Evolutionary conservation across 129 eudicot species (phyloP).

Genomic region (Tanacetum coccineum): DNA sequence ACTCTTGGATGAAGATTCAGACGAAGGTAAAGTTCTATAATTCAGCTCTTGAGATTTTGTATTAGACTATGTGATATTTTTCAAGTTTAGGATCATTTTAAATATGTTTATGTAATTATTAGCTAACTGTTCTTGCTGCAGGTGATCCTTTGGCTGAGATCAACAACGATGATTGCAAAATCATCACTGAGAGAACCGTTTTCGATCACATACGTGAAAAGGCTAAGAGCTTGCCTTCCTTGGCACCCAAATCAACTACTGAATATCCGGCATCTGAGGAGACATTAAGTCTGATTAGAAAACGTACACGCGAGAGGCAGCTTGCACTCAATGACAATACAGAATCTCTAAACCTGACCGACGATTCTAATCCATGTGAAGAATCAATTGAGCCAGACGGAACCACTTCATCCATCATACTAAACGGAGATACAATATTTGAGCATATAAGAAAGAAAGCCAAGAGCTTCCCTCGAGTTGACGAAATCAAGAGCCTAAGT

Average conservation of each 20-base stretch:
- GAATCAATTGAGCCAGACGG: slow-evolving; percentile 29
- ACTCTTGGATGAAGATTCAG: slow-evolving; percentile 82
- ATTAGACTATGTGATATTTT: not conserved
- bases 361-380: slow-evolving; percentile 20
- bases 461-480: slow-evolving; percentile 45
- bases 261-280: slow-evolving; percentile 59
- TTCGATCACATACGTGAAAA: slow-evolving; percentile 83
- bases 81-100: slow-evolving; percentile 18
- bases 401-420: slow-evolving; percentile 27
- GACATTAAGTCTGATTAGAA: slow-evolving; percentile 48
- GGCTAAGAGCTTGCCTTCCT: slow-evolving; percentile 61
- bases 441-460: slow-evolving; percentile 63
- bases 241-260: slow-evolving; percentile 32
- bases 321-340: slow-evolving; percentile 38
- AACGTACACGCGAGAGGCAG: slow-evolving; percentile 56
- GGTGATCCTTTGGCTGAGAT: slow-evolving; percentile 33
- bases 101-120: slow-evolving; percentile 11
- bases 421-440: slow-evolving; percentile 40
- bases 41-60: slow-evolving; percentile 9
- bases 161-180: slow-evolving; percentile 62
- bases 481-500: slow-evolving; percentile 37
- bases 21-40: slow-evolving; percentile 42
- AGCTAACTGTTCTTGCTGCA: slow-evolving; percentile 26
- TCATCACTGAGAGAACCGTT: slow-evolving; percentile 52
- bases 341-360: slow-evolving; percentile 26